Base-by-base conservation (phyloP, 257 asterid species). In the Ehretia macrophylla region DNA sequence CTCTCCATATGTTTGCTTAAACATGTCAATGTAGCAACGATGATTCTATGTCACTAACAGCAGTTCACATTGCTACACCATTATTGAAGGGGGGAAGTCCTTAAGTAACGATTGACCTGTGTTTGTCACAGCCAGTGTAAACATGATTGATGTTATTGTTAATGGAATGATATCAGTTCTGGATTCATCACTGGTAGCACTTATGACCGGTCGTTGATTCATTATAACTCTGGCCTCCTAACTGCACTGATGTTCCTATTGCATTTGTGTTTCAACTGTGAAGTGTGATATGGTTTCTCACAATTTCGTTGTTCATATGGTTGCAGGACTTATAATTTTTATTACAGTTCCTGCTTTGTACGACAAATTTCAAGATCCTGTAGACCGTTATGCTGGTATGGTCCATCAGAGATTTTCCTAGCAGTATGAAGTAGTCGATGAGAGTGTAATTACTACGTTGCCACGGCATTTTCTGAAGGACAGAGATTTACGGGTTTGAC, bases 351-450 rank as follows among this genome's bases (percentile, higher is more conserved):
- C 97, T 57, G 96, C 92, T 40, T 42, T 89, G 65, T 79, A 83
- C 38, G 69, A 76, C 70, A 86, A 69, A 78, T 89, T 83, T 68
- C 76, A 79, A 72, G 85, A 77, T 46, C 83, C 49, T 10, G 79
- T 86, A 60, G 96, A 89, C 73, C 72, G 73, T 11, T 87, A 55
- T 56, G 82, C 78, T 49, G 94, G 90, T 55, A 55, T 65, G 69
- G 77, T 88, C 73, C 90, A 85, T 64, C 77, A 55, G 6, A 74
- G 78, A 35, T 77, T 89, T 69, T 81, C 94, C 1, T 85, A 71
- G 80, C 85, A 92, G 67, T 86, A 83, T 37, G 84, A 73, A 73
- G 75, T 83, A 48, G 93, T 86, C 55, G 96, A 86, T 69, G 92
- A 81, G 64, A 88, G 83, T 67, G 63, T 77, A 72, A 79, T 84